Conservation (phyloP, 371 early-diverging fungal genomes). For the Zychaea mexicana region DNA sequence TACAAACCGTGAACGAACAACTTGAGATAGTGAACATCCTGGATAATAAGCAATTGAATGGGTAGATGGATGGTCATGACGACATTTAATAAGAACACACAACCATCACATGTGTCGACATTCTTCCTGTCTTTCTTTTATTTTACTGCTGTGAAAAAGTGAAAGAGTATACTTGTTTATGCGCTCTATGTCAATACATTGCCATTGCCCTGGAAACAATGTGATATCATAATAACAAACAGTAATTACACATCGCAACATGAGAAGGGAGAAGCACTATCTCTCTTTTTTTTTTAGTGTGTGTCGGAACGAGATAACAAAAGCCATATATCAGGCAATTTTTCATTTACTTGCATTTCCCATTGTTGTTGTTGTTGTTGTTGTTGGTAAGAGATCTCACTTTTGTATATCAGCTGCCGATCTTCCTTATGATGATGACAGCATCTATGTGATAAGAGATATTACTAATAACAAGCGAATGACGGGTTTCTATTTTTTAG, state of each 20-base stretch:
- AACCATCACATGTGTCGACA: background rate
- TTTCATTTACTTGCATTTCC: constrained; percentile 4
- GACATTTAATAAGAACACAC: background rate
- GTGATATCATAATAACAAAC: background rate
- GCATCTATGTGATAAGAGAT: too few relatives aligned
- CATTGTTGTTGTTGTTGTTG: too few relatives aligned
- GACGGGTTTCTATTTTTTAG: too few relatives aligned
- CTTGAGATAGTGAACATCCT: background rate
- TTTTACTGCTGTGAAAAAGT: too few relatives aligned
- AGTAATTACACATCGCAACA: background rate
- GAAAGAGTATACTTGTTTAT: too few relatives aligned
- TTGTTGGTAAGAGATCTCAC: too few relatives aligned
- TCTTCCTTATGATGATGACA: too few relatives aligned
- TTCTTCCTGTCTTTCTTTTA: background rate
- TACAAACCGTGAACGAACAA: too few relatives aligned
- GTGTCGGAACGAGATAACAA: background rate
- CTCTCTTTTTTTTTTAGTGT: too few relatives aligned
- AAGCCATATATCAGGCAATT: background rate
- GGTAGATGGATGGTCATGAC: too few relatives aligned
- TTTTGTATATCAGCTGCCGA: too few relatives aligned
- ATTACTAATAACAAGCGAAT: too few relatives aligned
- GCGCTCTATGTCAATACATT: background rate
- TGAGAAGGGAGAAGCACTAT: background rate
- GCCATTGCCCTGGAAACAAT: background rate
- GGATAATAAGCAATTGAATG: background rate